Base-by-base conservation (phyloP, 371 early-diverging fungal species). In the Lichtheimia corymbifera region DNA sequence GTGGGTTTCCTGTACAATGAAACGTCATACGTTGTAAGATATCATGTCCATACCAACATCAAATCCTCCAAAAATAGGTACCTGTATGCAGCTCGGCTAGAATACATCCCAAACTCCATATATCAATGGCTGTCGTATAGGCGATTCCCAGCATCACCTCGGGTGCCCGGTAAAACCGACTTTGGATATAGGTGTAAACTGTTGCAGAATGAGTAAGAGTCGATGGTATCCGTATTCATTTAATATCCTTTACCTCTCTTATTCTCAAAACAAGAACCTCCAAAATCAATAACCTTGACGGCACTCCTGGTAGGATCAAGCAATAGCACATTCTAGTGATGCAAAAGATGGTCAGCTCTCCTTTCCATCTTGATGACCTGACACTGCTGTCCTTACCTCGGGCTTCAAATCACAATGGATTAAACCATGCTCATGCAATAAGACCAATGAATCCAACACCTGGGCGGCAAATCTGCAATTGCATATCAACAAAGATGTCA, bases 91-190 rank as follows among this genome's bases (percentile, higher is more conserved):
- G 83, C 70, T 99, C 99, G 9, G 92, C 96, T 4, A 99, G 83
- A 50, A 99, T 99, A 72, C 99, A 99, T 4, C 99, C 99, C 30
- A 99, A 76, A 59, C 93, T 92, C 99, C 99, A 99, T 88, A 99
- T 96, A 76, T 99, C 99, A 65, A 99, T 96, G 6, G 94, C 87
- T 68, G 85, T 93, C 58, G 83, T 88, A 71, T 99, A 99, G 4
- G 84, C 77, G 67, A 90, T 77, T 1, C 95, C 97, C 44, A 97
- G 73, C 50, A 99, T 94, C 27, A 99, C 97, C 71, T 99, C 99
- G 13, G 99, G 98, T 13, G 95, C 92, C 22, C 99, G 88, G 71
- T 99, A 99, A 82, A 97, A 99, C 53, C 99, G 89, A 63, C 90
- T 89, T 77, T 99, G 99, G 61, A 98, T 97, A 74, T 98, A 99